Percentiles rank a stretch among this genome's conserved stretches.
Evolutionary conservation across 805 yeast genomes (phyloP).

Genomic region (Candida tibetensis): DNA sequence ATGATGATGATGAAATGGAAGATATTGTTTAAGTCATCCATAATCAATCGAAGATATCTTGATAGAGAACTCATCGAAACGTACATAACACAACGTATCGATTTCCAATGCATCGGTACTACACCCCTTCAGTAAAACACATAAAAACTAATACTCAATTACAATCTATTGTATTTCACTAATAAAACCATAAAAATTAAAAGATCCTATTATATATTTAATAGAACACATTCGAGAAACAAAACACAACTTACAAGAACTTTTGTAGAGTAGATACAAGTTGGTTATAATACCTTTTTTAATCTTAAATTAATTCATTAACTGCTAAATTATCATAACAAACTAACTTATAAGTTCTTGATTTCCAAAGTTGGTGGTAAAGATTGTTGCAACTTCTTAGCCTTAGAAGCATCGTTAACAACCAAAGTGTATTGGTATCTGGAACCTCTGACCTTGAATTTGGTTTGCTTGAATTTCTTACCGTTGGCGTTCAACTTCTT

Average conservation of each 20-base stretch:
- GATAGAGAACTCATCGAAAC: background rate
- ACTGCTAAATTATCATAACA: constrained; percentile 1
- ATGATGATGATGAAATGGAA: constrained; percentile 75
- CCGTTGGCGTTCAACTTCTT: constrained; percentile 76
- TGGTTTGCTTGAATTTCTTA: constrained; percentile 87
- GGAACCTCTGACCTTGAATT: constrained; percentile 98
- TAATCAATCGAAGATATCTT: background rate
- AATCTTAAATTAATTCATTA: constrained; percentile 2
- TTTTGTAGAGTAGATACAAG: no score
- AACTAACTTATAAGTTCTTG: constrained; percentile 41
- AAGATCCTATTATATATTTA: constrained; percentile 9
- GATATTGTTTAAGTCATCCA: constrained; percentile 58
- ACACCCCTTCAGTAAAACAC: no score
- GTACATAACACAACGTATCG: background rate
- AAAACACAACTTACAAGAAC: no score
- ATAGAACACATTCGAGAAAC: constrained; percentile 10
- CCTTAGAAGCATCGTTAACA: constrained; percentile 93
- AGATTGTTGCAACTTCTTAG: constrained; percentile 95
- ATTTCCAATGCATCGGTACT: background rate
- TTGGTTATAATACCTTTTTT: background rate
- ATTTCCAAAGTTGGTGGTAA: constrained; percentile 90
- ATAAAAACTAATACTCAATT: no score
- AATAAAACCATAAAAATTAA: no score
- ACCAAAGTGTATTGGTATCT: constrained; percentile 92
- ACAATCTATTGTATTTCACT: no score